Percentiles rank a stretch among this genome's conserved stretches.
These are phyloP conservation scores for Sugiyamaella qingdaonensis DNA, from an alignment of 805 yeast species.

Conservation along the genomic window DNA sequence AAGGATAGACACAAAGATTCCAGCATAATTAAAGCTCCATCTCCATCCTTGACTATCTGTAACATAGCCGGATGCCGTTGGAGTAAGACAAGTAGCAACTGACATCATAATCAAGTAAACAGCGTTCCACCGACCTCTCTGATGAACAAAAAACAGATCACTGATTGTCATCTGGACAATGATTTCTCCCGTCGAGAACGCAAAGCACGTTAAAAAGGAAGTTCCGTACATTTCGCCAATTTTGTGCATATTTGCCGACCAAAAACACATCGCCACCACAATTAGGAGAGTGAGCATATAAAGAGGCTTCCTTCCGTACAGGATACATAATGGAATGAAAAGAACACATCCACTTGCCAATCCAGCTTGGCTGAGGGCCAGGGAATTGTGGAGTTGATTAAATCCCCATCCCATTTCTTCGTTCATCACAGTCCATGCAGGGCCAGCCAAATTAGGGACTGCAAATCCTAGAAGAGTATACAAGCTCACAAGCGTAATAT, in stretches of 20 bases:
- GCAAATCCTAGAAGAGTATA: slow-evolving; percentile 12
- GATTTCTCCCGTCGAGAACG: slow-evolving; percentile 14
- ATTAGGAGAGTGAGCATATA: slow-evolving; percentile 12
- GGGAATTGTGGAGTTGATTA: slow-evolving; percentile 12
- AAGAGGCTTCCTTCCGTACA: slow-evolving; percentile 18
- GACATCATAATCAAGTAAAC: slow-evolving; percentile 25
- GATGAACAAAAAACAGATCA: slow-evolving; percentile 26
- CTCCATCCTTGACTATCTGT: slow-evolving; percentile 26
- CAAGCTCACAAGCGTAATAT: slow-evolving; percentile 12
- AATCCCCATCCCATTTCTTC: slow-evolving; percentile 14
- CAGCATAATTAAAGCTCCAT: slow-evolving; percentile 26
- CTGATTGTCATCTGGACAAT: slow-evolving; percentile 23
- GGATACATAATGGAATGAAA: slow-evolving; percentile 16
- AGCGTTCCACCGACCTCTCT: slow-evolving; percentile 25
- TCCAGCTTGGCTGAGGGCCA: slow-evolving; percentile 14
- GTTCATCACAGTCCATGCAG: slow-evolving; percentile 14
- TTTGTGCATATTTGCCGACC: slow-evolving; percentile 17
- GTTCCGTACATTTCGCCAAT: slow-evolving; percentile 16
- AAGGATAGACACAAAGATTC: slow-evolving; percentile 20
- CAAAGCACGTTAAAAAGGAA: slow-evolving; percentile 12
- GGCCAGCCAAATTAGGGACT: slow-evolving; percentile 11
- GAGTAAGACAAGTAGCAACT: slow-evolving; percentile 23
- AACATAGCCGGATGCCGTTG: slow-evolving; percentile 25
- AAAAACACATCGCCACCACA: slow-evolving; percentile 7
- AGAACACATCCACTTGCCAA: slow-evolving; percentile 18